Base-by-base conservation (phyloP, 495 filamentous ascomycete species). In the Daldinia childiae region DNA sequence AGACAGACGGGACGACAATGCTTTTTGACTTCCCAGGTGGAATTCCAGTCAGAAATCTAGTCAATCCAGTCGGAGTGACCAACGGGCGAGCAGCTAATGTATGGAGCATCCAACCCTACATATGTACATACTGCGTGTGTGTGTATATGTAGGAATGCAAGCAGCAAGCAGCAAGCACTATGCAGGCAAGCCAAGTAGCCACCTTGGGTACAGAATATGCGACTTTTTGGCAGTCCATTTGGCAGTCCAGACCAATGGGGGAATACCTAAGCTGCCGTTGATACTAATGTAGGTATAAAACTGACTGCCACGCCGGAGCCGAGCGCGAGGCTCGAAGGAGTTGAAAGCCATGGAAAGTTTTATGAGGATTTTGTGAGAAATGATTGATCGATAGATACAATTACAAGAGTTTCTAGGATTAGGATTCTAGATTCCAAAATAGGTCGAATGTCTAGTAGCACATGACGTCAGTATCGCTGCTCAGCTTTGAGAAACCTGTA, bases 121-220 rank as follows among this genome's bases (percentile, higher is more conserved):
- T 32, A 39, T 27, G n/a, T n/a, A n/a, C n/a, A n/a, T n/a, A n/a
- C n/a, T n/a, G n/a, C n/a, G n/a, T 48, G 43, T 29, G 27, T 56
- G 11, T 27, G 19, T 58, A 52, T 12, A 50, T n/a, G 39, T 26
- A 45, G 32, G 50, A 29, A 27, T 45, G 43, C 50, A 29, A n/a
- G 36, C 39, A 30, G 12, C 38, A 17, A 58, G 58, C 50, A 63
- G 64, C 64, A 60, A 39, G 21, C 17, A 15, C 6, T 12, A 69
- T 69, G 64, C 61, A 39, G 60, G 58, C 58, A 72, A 72, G 69
- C 52, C 69, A 72, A 55, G 56, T 72, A 72, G 58, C 41, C 32
- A 15, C 14, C 32, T 21, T 21, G 17, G 8, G 21, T 48, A 24
- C 9, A 48, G 19, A 54, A 43, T 61, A 58, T 59, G 56, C 62